Evolutionary conservation across 768 basidiomycete genomes (phyloP).

Genomic region (Hericium erinaceus): DNA sequence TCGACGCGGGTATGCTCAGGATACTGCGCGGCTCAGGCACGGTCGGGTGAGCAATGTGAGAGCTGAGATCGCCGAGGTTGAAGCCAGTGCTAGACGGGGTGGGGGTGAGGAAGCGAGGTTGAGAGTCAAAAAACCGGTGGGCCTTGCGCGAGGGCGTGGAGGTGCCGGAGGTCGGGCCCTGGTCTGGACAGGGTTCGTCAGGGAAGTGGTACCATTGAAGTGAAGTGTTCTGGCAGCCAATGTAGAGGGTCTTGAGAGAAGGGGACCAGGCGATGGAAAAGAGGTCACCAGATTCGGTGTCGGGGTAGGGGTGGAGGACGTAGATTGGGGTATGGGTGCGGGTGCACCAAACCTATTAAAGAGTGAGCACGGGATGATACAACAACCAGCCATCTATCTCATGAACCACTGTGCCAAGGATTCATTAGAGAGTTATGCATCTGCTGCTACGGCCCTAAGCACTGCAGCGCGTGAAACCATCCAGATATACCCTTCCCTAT

Average conservation of each 20-base stretch:
- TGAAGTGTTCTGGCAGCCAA: slow-evolving; percentile 91
- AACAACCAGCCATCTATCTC: not conserved
- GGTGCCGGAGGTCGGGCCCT: slow-evolving; percentile 5
- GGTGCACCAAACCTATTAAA: slow-evolving; percentile 72
- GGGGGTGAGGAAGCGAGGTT: slow-evolving; percentile 44
- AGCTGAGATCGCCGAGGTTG: slow-evolving; percentile 15
- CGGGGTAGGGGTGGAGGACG: slow-evolving; percentile 67
- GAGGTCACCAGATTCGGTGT: slow-evolving; percentile 77
- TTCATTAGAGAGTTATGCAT: not conserved
- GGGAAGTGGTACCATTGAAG: slow-evolving; percentile 79
- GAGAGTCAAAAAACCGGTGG: slow-evolving; percentile 91
- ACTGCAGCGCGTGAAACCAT: too few species aligned
- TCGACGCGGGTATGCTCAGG: slow-evolving; percentile 51
- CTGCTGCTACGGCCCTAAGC: too few species aligned
- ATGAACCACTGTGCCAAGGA: too few species aligned
- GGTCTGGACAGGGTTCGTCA: not conserved
- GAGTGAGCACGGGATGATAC: not conserved
- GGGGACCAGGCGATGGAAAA: slow-evolving; percentile 79
- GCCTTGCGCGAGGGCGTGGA: slow-evolving; percentile 33
- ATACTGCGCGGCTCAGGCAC: slow-evolving; percentile 25
- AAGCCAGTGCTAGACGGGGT: not conserved
- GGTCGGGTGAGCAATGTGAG: slow-evolving; percentile 16
- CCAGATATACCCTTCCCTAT: too few species aligned
- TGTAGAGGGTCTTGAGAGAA: slow-evolving; percentile 58
- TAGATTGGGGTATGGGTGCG: slow-evolving; percentile 55